phyloP scores from a whole-genome alignment of 331 rosid genomes.

The Quercus phellos region DNA sequence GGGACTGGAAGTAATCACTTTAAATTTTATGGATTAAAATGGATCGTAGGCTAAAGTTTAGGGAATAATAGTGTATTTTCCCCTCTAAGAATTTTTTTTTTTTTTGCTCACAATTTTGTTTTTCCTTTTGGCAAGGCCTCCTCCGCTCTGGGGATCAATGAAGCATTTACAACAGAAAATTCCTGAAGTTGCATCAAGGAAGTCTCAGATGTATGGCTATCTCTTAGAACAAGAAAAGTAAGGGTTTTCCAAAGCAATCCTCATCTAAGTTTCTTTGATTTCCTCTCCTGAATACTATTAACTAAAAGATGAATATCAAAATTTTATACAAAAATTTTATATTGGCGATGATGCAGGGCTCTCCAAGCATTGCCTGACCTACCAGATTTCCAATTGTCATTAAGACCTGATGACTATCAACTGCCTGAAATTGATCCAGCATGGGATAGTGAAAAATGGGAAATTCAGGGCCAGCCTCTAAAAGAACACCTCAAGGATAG shows the following conservation, averaged over 20 bases:
- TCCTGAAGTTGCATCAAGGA: slow-evolving; percentile 87
- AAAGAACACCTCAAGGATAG: slow-evolving; percentile 69
- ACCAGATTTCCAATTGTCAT: slow-evolving; percentile 84
- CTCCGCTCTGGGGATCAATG: slow-evolving; percentile 92
- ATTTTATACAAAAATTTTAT: not conserved
- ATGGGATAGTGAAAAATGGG: slow-evolving; percentile 70
- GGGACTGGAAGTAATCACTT: too few relatives aligned
- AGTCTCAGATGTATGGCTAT: slow-evolving; percentile 77
- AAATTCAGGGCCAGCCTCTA: slow-evolving; percentile 49
- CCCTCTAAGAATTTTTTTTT: not conserved
- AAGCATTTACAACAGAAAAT: slow-evolving; percentile 72
- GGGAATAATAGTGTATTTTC: too few relatives aligned
- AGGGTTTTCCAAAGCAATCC: slow-evolving; percentile 16
- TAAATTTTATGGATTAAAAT: too few relatives aligned
- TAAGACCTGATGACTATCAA: slow-evolving; percentile 73
- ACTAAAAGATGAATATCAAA: not conserved
- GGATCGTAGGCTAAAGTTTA: too few relatives aligned
- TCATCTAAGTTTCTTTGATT: not conserved
- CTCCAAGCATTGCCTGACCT: slow-evolving; percentile 75
- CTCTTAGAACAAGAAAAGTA: slow-evolving; percentile 88
- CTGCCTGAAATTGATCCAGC: slow-evolving; percentile 62
- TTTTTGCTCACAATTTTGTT: not conserved
- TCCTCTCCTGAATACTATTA: not conserved
- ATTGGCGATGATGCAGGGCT: slow-evolving; percentile 48
- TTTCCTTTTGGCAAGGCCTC: slow-evolving; percentile 45